Evolutionary conservation across 371 early-diverging fungal species (phyloP), one percentile per base, ranked within the genome.

Genomic region (Blakeslea trispora): DNA sequence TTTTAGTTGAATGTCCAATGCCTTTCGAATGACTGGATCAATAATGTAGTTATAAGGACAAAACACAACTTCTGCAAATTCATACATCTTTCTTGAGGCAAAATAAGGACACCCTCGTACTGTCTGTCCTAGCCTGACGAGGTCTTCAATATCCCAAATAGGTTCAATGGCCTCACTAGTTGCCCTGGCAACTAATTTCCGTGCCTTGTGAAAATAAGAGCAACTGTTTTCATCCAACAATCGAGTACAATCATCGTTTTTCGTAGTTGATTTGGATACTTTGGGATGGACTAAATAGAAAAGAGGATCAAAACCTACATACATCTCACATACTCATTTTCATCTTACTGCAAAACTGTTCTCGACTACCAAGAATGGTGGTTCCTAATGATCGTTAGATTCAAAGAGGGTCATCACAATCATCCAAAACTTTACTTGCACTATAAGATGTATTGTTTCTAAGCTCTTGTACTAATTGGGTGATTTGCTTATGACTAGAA

Each of bases 1-100:
- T 4, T 77, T 69, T 8, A 90, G 61, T 14, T 81, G 61, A 43
- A 91, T 84, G 13, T 81, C 83, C 51, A 84, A 61, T 10, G 79
- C 65, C n/a, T 73, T 71, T 22, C 91, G 74, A 21, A 89, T 81
- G 0, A 66, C 77, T 5, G 90, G 82, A 72, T 95, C 91, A 18
- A 97, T 78, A 0, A 97, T 72, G 63, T 96, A 97, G 61, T 94
- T 96, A 72, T 98, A 98, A 0, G 98, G 98, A 32, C 92, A 85
- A 61, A 96, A 94, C 1, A 96, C 71, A 7, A 98, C 71, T 23
- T 94, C 91, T 9, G 94, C 92, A 5, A 61, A 51, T 17, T 72
- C 74, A 9, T 79, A 71, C 14, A 83, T 18, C 3, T 84, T 81
- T 49, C 87, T 72, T 1, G 92, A 55, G 7, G 90, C 82, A 70